Conservation (phyloP, 352 stramenopile species). For the Phytophthora brassicae region DNA sequence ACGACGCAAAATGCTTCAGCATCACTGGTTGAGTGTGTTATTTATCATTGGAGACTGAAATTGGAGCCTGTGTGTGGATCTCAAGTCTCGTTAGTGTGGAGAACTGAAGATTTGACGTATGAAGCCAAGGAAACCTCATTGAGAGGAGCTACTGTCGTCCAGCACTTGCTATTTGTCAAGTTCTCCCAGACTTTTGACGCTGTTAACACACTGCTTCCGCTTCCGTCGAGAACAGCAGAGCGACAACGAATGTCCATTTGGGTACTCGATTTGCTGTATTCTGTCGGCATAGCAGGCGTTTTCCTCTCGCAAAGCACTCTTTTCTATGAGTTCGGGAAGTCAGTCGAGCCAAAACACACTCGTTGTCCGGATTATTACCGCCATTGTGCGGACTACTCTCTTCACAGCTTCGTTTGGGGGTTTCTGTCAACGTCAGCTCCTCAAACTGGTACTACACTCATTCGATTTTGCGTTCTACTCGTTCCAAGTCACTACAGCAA, state of each 20-base stretch:
- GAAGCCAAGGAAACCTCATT: conserved; percentile 13
- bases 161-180: conserved; percentile 26
- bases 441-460: conserved; percentile 30
- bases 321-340: neutral
- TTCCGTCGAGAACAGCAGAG: neutral
- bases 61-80: conserved; percentile 7
- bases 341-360: neutral
- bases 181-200: conserved; percentile 8
- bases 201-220: neutral
- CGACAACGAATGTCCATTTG: neutral
- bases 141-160: conserved; percentile 15
- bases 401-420: conserved; percentile 20
- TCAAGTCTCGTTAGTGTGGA: neutral
- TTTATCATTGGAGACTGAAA: conserved; percentile 25
- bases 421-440: conserved; percentile 38
- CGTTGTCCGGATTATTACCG: neutral
- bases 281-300: conserved; percentile 1
- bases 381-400: neutral
- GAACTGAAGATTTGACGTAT: neutral
- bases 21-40: conserved; percentile 27
- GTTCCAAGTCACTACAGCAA: conserved; percentile 25
- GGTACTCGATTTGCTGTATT: neutral
- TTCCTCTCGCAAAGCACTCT: conserved; percentile 2
- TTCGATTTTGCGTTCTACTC: conserved; percentile 52
- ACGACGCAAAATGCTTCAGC: conserved; percentile 16